A percentile compares a stretch with the other conserved stretches of the same genome.
These are phyloP conservation scores for Trichoderma hamatum DNA, from an alignment of 2,329 filamentous ascomycete species.

Conservation along the genomic window DNA sequence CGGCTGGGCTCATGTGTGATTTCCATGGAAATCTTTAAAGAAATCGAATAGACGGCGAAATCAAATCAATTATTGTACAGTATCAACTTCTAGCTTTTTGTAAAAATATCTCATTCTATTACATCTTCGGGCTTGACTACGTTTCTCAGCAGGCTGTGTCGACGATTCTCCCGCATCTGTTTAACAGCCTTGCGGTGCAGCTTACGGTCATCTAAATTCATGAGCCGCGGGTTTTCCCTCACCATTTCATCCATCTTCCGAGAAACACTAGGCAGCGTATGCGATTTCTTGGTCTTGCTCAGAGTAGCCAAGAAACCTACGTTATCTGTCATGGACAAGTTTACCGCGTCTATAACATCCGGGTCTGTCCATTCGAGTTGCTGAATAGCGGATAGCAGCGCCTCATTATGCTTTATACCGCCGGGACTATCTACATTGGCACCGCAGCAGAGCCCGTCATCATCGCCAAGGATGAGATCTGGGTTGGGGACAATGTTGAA, in stretches of 20 bases:
- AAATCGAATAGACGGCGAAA: neutral
- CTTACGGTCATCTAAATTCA: neutral
- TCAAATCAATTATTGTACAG: neutral
- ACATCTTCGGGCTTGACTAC: neutral
- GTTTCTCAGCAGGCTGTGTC: slow-evolving; percentile 5
- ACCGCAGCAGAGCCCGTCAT: neutral
- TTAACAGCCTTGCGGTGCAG: neutral
- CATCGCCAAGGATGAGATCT: slow-evolving; percentile 7
- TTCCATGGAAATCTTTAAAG: no score
- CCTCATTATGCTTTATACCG: neutral
- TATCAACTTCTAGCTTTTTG: neutral
- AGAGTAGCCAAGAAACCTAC: neutral
- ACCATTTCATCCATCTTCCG: neutral
- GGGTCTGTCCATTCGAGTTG: slow-evolving; percentile 5
- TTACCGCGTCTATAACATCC: neutral
- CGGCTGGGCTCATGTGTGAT: slow-evolving; percentile 61
- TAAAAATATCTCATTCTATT: neutral
- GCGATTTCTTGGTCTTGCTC: neutral
- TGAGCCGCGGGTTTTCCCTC: neutral
- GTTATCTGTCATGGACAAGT: neutral
- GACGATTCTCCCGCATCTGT: neutral
- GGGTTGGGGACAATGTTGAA: slow-evolving; percentile 5
- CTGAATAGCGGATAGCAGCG: neutral
- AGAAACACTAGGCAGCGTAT: neutral
- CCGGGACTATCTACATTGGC: neutral